A percentile compares a stretch with the other conserved stretches of the same genome.
These are phyloP conservation scores for Physcomitrium patens DNA, from an alignment of 225 moss, liverwort and hornwort species.

Conservation along the genomic window DNA sequence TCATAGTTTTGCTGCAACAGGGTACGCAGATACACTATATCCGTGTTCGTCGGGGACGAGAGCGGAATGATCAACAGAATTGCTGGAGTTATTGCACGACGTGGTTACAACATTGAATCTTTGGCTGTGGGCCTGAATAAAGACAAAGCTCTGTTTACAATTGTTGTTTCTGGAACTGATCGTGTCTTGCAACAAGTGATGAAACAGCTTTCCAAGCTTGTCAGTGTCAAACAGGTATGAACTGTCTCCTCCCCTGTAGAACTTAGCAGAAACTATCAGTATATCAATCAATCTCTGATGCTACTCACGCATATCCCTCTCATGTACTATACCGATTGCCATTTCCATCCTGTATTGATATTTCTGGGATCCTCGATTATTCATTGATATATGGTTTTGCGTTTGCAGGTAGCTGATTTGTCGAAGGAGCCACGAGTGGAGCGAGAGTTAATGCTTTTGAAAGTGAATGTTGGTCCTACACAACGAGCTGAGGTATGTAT, in stretches of 20 bases:
- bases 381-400: slow-evolving; percentile 1
- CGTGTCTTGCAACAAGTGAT: slow-evolving; percentile 92
- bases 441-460: slow-evolving; percentile 95
- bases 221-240: slow-evolving; percentile 87
- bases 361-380: not conserved
- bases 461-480: slow-evolving; percentile 77
- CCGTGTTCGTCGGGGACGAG: slow-evolving; percentile 96
- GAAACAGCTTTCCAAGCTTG: slow-evolving; percentile 97
- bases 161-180: slow-evolving; percentile 96
- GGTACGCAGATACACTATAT: slow-evolving; percentile 92
- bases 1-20: slow-evolving; percentile 38
- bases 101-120: slow-evolving; percentile 97
- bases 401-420: slow-evolving; percentile 82
- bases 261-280: not conserved
- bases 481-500: slow-evolving; percentile 76
- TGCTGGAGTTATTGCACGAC: slow-evolving; percentile 90
- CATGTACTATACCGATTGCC: not conserved
- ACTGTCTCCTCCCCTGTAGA: not conserved
- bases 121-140: slow-evolving; percentile 94
- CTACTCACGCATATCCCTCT: not conserved
- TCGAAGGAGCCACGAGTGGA: slow-evolving; percentile 84
- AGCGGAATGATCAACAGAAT: slow-evolving; percentile 99
- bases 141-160: slow-evolving; percentile 97
- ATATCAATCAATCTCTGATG: not conserved
- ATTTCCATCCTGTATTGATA: not conserved